These are phyloP conservation scores for Juglanconis oblonga DNA, from an alignment of 2,329 filamentous ascomycete genomes.

Conservation along the genomic window DNA sequence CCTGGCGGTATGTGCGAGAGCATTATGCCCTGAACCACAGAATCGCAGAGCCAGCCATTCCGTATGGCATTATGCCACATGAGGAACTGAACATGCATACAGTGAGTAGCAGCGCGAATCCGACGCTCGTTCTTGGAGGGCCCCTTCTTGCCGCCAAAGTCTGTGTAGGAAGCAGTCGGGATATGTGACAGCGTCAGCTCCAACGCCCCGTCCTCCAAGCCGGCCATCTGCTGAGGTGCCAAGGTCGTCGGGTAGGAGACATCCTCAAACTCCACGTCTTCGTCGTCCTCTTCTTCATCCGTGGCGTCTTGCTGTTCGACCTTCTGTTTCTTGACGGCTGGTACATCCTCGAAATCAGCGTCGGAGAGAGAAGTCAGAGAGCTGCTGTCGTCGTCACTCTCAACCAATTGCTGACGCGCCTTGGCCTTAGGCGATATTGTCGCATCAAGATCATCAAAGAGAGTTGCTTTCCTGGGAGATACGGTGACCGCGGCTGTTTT, in stretches of 20 bases:
- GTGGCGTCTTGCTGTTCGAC: constrained; percentile 34
- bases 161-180: constrained; percentile 51
- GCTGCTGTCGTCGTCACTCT: constrained; percentile 43
- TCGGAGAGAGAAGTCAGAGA: constrained; percentile 55
- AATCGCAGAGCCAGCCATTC: constrained; percentile 81
- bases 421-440: constrained; percentile 33
- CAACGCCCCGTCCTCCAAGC: constrained; percentile 60
- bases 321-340: constrained; percentile 35
- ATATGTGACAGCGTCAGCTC: constrained; percentile 64
- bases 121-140: constrained; percentile 80
- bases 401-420: constrained; percentile 26
- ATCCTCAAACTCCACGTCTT: constrained; percentile 63
- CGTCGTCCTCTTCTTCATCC: constrained; percentile 52
- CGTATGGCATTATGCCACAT: constrained; percentile 86
- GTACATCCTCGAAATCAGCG: constrained; percentile 54
- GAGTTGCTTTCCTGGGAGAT: constrained; percentile 49
- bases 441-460: constrained; percentile 61
- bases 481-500: constrained; percentile 26
- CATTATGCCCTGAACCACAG: constrained; percentile 70
- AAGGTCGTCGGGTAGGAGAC: constrained; percentile 39
- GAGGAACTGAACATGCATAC: constrained; percentile 81
- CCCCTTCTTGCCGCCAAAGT: constrained; percentile 71
- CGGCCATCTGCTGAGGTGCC: constrained; percentile 35
- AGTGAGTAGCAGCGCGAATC: constrained; percentile 76
- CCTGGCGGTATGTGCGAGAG: constrained; percentile 68